phyloP scores from a whole-genome alignment of 306 rosid species.

The Pterocarpus macrocarpus region DNA sequence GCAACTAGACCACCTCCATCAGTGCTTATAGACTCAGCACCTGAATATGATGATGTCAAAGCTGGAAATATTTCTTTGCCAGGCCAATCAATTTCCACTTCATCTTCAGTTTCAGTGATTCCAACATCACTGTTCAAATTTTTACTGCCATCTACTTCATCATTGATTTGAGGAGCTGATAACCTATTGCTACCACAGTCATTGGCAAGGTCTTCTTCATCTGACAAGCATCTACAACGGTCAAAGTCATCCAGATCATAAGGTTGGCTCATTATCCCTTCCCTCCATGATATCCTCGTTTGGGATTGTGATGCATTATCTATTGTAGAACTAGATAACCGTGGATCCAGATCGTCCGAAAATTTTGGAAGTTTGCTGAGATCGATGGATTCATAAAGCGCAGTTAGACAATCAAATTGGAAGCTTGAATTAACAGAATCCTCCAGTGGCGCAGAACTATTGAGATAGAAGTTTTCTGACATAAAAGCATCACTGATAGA shows the following conservation, averaged over 20 bases:
- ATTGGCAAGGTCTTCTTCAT: slow-evolving; percentile 67
- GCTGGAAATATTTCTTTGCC: slow-evolving; percentile 48
- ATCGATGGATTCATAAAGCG: slow-evolving; percentile 65
- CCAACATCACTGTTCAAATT: slow-evolving; percentile 38
- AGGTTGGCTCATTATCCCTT: slow-evolving; percentile 67
- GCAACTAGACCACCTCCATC: slow-evolving; percentile 75
- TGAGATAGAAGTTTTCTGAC: slow-evolving; percentile 51
- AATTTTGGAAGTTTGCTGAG: slow-evolving; percentile 61
- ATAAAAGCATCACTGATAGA: slow-evolving; percentile 53
- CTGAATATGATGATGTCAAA: slow-evolving; percentile 46
- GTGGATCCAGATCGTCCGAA: slow-evolving; percentile 60
- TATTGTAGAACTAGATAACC: slow-evolving; percentile 63
- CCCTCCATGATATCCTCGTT: slow-evolving; percentile 84
- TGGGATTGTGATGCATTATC: slow-evolving; percentile 64
- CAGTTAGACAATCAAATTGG: slow-evolving; percentile 67
- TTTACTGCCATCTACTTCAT: slow-evolving; percentile 40
- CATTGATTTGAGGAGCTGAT: slow-evolving; percentile 50
- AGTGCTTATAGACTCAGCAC: slow-evolving; percentile 74
- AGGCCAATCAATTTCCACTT: slow-evolving; percentile 42
- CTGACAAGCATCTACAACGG: slow-evolving; percentile 84
- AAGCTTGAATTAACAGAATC: slow-evolving; percentile 75
- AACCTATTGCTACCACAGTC: slow-evolving; percentile 43
- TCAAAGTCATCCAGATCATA: slow-evolving; percentile 74
- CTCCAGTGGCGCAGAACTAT: slow-evolving; percentile 46
- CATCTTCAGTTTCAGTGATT: slow-evolving; percentile 45